Evolutionary conservation across 169 alveolate genomes (phyloP).

Genomic region (Cryptosporidium tyzzeri): DNA sequence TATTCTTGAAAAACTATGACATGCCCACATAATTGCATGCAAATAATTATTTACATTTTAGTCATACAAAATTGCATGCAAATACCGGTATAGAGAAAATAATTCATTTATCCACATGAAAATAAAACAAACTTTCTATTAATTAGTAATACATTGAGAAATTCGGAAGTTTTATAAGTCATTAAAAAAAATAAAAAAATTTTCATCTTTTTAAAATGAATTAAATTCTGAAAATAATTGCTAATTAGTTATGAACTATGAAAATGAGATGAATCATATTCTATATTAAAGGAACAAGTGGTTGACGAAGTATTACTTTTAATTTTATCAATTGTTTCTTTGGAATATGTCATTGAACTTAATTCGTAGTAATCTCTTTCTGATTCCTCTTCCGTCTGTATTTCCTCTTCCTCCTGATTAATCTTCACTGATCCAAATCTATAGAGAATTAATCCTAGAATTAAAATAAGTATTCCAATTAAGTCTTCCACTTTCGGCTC

Average conservation of each 20-base stretch:
- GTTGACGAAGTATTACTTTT: constrained; percentile 42
- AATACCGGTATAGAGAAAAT: constrained; percentile 17
- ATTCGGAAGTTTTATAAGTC: too few species aligned
- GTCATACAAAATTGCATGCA: constrained; percentile 20
- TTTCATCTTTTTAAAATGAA: not conserved
- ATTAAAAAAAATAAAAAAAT: not conserved
- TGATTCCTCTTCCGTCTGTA: not conserved
- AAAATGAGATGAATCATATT: constrained; percentile 20
- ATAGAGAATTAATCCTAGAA: constrained; percentile 25
- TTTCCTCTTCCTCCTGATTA: constrained; percentile 28
- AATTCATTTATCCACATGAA: constrained; percentile 4
- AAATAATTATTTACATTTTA: not conserved
- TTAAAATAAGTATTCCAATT: constrained; percentile 53
- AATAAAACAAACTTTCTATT: not conserved
- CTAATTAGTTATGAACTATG: constrained; percentile 40
- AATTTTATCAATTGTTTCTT: not conserved
- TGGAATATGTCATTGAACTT: constrained; percentile 38
- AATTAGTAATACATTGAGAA: not conserved
- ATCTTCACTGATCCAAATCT: constrained; percentile 42
- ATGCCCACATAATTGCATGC: constrained; percentile 29
- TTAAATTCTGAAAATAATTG: not conserved
- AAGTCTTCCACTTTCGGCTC: constrained; percentile 65
- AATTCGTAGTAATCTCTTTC: constrained; percentile 49
- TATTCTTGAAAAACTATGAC: not conserved
- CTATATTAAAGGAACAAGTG: constrained; percentile 56